Conservation (phyloP, 208 protist genomes). For the Plasmodiophora brassicae region DNA sequence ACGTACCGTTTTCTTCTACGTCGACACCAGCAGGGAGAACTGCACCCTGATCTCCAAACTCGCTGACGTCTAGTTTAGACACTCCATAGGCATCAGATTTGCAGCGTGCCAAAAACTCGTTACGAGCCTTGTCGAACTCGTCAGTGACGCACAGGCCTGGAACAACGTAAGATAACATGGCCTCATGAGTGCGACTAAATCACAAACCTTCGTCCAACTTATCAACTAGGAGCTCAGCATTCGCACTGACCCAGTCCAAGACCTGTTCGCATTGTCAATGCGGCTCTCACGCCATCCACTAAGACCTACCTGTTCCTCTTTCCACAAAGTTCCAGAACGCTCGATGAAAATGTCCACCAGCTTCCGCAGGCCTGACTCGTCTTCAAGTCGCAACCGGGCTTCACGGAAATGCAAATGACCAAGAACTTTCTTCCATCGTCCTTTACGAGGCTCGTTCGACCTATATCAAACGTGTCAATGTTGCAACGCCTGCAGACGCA, state of each 20-base stretch:
- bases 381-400: not conserved
- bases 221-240: not conserved
- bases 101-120: not conserved
- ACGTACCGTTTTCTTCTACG: not conserved
- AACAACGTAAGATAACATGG: not conserved
- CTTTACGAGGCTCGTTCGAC: not conserved
- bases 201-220: not conserved
- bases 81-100: not conserved
- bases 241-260: not conserved
- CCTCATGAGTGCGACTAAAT: not conserved
- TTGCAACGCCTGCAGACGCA: not conserved
- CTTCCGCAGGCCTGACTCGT: not conserved
- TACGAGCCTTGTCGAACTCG: not conserved
- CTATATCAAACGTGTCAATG: not conserved
- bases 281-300: not conserved
- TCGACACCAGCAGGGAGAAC: not conserved
- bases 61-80: not conserved
- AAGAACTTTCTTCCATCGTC: not conserved
- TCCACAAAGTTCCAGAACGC: not conserved
- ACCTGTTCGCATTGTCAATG: not conserved
- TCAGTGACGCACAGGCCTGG: not conserved
- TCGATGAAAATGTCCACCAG: not conserved
- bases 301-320: constrained; percentile 4
- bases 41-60: not conserved
- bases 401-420: not conserved